Evolutionary conservation across 352 stramenopile genomes (phyloP).

Genomic region (Elongisporangium undulatum): DNA sequence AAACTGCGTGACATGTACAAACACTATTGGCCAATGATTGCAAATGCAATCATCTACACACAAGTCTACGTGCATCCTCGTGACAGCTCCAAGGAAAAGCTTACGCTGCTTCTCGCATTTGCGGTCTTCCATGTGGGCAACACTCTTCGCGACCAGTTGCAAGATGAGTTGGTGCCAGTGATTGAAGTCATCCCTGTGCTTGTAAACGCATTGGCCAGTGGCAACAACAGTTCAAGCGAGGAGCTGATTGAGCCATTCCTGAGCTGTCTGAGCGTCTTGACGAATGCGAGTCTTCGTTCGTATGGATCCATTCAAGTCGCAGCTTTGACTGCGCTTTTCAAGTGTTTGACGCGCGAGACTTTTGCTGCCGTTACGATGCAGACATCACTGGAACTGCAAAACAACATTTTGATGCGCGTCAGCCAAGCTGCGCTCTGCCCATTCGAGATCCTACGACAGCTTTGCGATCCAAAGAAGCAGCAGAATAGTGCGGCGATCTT

Average conservation of each 20-base stretch:
- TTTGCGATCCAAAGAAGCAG: constrained; percentile 32
- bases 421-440: constrained; percentile 36
- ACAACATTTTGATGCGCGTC: constrained; percentile 15
- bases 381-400: neutral
- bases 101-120: constrained; percentile 25
- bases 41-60: constrained; percentile 31
- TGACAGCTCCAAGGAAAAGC: constrained; percentile 4
- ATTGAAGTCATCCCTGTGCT: constrained; percentile 32
- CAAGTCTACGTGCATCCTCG: constrained; percentile 21
- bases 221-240: neutral
- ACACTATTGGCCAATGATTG: constrained; percentile 53
- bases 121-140: constrained; percentile 40
- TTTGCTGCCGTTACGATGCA: constrained; percentile 11
- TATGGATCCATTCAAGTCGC: constrained; percentile 24
- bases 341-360: constrained; percentile 33
- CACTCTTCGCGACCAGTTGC: constrained; percentile 32
- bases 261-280: constrained; percentile 26
- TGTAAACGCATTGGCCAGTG: constrained; percentile 8
- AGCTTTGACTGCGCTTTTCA: constrained; percentile 34
- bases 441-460: constrained; percentile 28
- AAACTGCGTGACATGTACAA: constrained; percentile 35
- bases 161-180: constrained; percentile 34
- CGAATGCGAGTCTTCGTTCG: constrained; percentile 32
- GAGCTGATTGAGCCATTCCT: constrained; percentile 6
- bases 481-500: constrained; percentile 19